Conservation (phyloP, 768 basidiomycete genomes). For the Crassisporium funariophilum region DNA sequence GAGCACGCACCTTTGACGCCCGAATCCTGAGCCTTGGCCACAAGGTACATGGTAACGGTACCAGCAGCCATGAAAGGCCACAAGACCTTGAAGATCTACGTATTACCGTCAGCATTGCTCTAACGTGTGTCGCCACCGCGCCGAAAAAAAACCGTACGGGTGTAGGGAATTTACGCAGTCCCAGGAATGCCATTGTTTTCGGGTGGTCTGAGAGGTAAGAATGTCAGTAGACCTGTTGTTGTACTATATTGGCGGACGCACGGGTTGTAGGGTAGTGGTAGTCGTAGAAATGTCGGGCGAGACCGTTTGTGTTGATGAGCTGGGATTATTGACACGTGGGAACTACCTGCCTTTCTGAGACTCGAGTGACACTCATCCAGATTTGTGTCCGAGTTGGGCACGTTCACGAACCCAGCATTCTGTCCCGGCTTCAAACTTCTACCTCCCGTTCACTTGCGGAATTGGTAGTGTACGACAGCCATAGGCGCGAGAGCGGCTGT, state of each 20-base stretch:
- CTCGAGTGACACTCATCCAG: not conserved
- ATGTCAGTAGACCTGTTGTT: not conserved
- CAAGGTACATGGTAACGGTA: constrained; percentile 63
- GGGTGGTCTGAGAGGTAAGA: constrained; percentile 2
- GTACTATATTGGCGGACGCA: not conserved
- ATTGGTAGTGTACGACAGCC: too few species aligned
- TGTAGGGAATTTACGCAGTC: constrained; percentile 80
- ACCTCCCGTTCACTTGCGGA: too few species aligned
- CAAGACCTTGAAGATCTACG: constrained; percentile 69
- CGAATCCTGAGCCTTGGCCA: constrained; percentile 66
- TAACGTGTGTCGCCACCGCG: not conserved
- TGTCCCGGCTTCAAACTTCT: not conserved
- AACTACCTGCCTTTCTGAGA: constrained; percentile 25
- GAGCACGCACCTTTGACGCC: constrained; percentile 68
- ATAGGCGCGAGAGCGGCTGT: too few species aligned
- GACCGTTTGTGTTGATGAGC: constrained; percentile 40
- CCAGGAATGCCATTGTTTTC: constrained; percentile 68
- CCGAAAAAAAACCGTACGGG: constrained; percentile 50
- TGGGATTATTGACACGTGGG: constrained; percentile 31
- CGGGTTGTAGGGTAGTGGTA: constrained; percentile 19
- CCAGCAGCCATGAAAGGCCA: constrained; percentile 81
- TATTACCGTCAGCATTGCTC: constrained; percentile 1
- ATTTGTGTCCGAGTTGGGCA: not conserved
- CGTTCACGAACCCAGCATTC: not conserved
- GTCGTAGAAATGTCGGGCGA: constrained; percentile 37